phyloP scores from a whole-genome alignment of 441 rosid genomes.

The Sinapis alba region DNA sequence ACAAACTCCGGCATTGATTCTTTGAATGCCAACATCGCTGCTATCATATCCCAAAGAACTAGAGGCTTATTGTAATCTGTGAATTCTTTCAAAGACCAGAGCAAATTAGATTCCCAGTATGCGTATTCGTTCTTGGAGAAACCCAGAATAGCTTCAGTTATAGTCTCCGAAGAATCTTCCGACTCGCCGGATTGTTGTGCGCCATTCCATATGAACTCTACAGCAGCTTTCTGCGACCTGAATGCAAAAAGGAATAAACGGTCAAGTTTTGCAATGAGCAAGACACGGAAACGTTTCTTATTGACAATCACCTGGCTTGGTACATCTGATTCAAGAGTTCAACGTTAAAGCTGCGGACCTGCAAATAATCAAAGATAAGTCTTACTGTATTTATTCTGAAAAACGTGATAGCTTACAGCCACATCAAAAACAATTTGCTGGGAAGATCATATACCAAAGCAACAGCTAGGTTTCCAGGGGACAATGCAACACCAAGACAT shows the following conservation, averaged over 20 bases:
- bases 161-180: constrained; percentile 39
- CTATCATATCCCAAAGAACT: constrained; percentile 79
- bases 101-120: constrained; percentile 70
- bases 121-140: constrained; percentile 55
- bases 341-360: constrained; percentile 82
- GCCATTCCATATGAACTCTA: constrained; percentile 91
- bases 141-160: constrained; percentile 49
- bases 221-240: constrained; percentile 87
- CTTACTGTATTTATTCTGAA: constrained; percentile 13
- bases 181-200: constrained; percentile 58
- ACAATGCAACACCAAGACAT: constrained; percentile 78
- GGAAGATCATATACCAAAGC: constrained; percentile 73
- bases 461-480: constrained; percentile 81
- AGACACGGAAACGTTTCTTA: constrained; percentile 2
- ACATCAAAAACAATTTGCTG: neutral
- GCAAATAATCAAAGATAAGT: constrained; percentile 27
- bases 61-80: constrained; percentile 58
- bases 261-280: constrained; percentile 14
- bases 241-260: constrained; percentile 22
- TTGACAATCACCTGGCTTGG: constrained; percentile 63
- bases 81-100: constrained; percentile 68
- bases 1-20: constrained; percentile 59
- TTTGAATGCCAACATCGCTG: constrained; percentile 78
- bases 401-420: constrained; percentile 15
- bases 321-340: constrained; percentile 84